Evolutionary conservation across 2,329 filamentous ascomycete species (phyloP).

Genomic region (Neoscytalidium dimidiatum): DNA sequence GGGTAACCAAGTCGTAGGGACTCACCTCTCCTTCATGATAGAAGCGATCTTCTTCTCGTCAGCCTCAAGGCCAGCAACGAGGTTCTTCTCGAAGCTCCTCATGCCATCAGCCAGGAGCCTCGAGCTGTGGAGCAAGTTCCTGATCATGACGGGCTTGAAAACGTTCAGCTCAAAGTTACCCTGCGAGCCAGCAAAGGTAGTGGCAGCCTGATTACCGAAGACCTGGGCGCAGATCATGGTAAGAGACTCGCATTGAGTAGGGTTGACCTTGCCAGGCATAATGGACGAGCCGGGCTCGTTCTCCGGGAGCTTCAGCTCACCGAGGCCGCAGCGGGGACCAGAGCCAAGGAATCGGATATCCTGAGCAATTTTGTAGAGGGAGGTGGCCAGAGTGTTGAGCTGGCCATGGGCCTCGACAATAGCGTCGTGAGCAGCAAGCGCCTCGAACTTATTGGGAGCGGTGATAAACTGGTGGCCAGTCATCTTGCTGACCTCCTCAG

Average conservation of each 20-base stretch:
- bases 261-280: conserved; percentile 99
- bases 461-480: conserved; percentile 93
- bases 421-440: conserved; percentile 92
- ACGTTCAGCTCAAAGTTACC: conserved; percentile 99
- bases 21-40: conserved; percentile 92
- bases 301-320: conserved; percentile 90
- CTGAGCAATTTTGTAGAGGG: conserved; percentile 97
- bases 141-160: conserved; percentile 96
- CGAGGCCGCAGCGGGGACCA: conserved; percentile 91
- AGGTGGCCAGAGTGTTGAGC: conserved; percentile 88
- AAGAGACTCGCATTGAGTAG: conserved; percentile 94
- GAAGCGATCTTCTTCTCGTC: conserved; percentile 90
- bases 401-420: conserved; percentile 92
- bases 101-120: conserved; percentile 89
- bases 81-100: conserved; percentile 92
- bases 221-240: conserved; percentile 98
- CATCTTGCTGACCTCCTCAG: conserved; percentile 86
- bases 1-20: no score
- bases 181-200: conserved; percentile 93
- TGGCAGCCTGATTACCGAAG: conserved; percentile 93
- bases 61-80: conserved; percentile 83
- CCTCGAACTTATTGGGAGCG: conserved; percentile 98
- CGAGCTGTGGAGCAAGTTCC: conserved; percentile 90
- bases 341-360: conserved; percentile 97
- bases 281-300: conserved; percentile 98